A percentile compares a stretch with the other conserved stretches of the same genome.
These are phyloP conservation scores for Inga oerstediana DNA, from an alignment of 306 rosid species.

Conservation along the genomic window DNA sequence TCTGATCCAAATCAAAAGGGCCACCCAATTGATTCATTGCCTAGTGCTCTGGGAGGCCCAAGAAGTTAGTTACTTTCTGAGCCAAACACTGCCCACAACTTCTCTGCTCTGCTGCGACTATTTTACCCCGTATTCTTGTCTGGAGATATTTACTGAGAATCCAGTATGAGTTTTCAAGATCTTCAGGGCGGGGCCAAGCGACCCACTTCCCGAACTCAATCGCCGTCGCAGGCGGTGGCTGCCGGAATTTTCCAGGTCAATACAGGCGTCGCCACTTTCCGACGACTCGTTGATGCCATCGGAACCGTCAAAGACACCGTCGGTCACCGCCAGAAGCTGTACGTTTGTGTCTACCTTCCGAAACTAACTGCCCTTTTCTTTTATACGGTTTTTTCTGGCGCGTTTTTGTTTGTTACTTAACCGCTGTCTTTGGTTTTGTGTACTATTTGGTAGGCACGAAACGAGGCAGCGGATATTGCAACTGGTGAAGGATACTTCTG, in stretches of 20 bases:
- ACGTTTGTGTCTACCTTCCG: constrained; percentile 27
- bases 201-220: neutral
- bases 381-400: neutral
- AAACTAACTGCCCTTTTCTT: neutral
- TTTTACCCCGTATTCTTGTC: neutral
- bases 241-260: constrained; percentile 86
- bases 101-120: neutral
- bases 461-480: constrained; percentile 72
- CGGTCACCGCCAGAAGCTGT: constrained; percentile 76
- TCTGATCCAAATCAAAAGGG: neutral
- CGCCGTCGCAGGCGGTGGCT: constrained; percentile 68
- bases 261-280: constrained; percentile 72
- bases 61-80: neutral
- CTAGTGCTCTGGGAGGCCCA: neutral
- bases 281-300: constrained; percentile 68
- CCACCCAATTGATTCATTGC: neutral
- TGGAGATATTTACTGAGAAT: neutral
- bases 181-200: constrained; percentile 4
- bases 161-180: constrained; percentile 29
- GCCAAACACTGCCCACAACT: too few species aligned
- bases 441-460: constrained; percentile 49
- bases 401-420: neutral
- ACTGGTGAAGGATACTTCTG: constrained; percentile 75
- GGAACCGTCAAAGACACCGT: constrained; percentile 78
- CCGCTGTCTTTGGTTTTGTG: neutral